These are phyloP conservation scores for Suillus spraguei DNA, from an alignment of 768 basidiomycete species.

Conservation along the genomic window DNA sequence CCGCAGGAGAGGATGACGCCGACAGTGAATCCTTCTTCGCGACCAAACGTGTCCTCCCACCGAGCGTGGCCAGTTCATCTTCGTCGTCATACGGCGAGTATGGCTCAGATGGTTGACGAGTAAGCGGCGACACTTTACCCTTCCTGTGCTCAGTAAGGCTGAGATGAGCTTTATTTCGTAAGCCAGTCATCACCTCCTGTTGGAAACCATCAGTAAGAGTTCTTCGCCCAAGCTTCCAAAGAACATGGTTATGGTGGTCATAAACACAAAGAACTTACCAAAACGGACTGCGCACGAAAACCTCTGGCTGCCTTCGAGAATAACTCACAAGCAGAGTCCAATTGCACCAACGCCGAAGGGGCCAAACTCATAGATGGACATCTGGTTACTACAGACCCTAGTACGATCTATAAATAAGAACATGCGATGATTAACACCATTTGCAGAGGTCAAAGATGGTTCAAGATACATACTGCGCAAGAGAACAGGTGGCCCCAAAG, in stretches of 20 bases:
- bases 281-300: conserved; percentile 64
- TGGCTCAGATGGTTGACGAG: conserved; percentile 41
- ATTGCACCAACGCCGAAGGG: conserved; percentile 70
- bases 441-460: conserved; percentile 10
- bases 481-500: conserved; percentile 54
- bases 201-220: conserved; percentile 1
- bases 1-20: conserved; percentile 42
- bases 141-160: conserved; percentile 65
- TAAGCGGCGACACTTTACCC: conserved; percentile 50
- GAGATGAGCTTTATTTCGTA: conserved; percentile 67
- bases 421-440: conserved; percentile 13
- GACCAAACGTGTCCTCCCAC: conserved; percentile 68
- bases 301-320: conserved; percentile 70
- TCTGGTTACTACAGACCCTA: conserved; percentile 76
- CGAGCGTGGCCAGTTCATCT: conserved; percentile 64
- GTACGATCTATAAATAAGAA: conserved; percentile 48
- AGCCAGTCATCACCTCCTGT: conserved; percentile 63
- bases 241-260: neutral
- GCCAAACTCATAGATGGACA: conserved; percentile 81
- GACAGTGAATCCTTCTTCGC: conserved; percentile 62
- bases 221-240: neutral
- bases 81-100: conserved; percentile 51
- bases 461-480: conserved; percentile 52
- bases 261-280: conserved; percentile 44
- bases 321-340: conserved; percentile 75